These are phyloP conservation scores for Aaosphaeria arxii DNA, from an alignment of 2,329 filamentous ascomycete species.

Conservation along the genomic window DNA sequence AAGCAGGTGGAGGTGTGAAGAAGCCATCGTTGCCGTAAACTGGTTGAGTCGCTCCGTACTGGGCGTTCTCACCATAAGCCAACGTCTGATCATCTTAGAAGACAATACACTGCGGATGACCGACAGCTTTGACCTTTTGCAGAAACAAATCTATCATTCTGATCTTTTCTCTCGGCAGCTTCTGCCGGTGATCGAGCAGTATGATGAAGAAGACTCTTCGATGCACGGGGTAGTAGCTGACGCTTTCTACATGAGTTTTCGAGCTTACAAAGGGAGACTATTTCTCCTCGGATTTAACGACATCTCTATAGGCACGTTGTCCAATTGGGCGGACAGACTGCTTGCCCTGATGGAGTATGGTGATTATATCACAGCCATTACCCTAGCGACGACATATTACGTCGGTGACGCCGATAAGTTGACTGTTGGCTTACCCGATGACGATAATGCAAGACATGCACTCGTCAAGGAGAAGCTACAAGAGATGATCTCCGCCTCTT, in stretches of 20 bases:
- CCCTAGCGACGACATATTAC: constrained; percentile 88
- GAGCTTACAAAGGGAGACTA: constrained; percentile 87
- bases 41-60: constrained; percentile 95
- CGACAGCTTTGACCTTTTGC: constrained; percentile 87
- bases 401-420: constrained; percentile 88
- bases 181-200: constrained; percentile 77
- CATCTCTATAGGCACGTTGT: constrained; percentile 82
- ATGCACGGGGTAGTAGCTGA: constrained; percentile 97
- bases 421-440: constrained; percentile 88
- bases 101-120: constrained; percentile 83
- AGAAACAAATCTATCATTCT: constrained; percentile 87
- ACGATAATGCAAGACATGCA: constrained; percentile 68
- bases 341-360: constrained; percentile 94
- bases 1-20: constrained; percentile 88
- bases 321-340: constrained; percentile 94
- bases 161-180: constrained; percentile 90
- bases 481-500: constrained; percentile 88
- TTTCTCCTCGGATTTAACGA: constrained; percentile 95
- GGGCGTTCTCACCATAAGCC: constrained; percentile 88
- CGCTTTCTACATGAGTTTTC: constrained; percentile 97
- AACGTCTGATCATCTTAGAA: constrained; percentile 87
- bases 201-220: constrained; percentile 80
- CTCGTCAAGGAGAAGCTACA: constrained; percentile 86
- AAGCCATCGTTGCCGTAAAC: constrained; percentile 93
- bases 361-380: constrained; percentile 91